Evolutionary conservation across 176 grass and related monocot genomes (phyloP), one percentile per base, ranked within the genome.

Genomic region (Rhipidocladum racemiflorum): DNA sequence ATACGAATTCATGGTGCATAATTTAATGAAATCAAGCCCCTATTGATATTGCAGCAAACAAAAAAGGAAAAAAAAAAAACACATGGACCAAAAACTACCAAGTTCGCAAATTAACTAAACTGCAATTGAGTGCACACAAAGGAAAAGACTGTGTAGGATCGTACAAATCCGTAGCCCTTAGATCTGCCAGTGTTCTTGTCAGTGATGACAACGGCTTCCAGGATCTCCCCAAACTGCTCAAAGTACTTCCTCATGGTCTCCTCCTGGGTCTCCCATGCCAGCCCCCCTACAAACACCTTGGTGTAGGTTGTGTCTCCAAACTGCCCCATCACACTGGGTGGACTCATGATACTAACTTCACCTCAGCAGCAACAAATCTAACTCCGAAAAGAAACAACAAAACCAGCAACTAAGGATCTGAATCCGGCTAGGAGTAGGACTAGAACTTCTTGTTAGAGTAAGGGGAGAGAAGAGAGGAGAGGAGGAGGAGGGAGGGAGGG

Each of bases 221-320:
- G 69, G 81, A 99, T 99, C 71, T 96, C 97, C 51, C 97, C 97
- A 82, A 99, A 99, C 85, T 99, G 97, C 76, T 99, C 97, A 57
- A 99, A 99, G 77, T 99, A 93, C 80, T 93, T 91, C 80, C 92
- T 87, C 97, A 99, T 91, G 82, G 91, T 95, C 60, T 99, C 97
- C 81, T 87, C 96, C 69, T 99, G 93, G 3, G 97, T 99, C 89
- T 99, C 93, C 97, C 97, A 99, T 5, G 97, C 97, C 68, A 99
- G 76, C 9, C 97, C 97, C 8, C 97, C 97, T 25, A 99, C 97
- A 65, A 99, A 99, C 74, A 99, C 89, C 80, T 96, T 99, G 72
- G 97, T 99, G 91, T 95, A 93, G 44, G 97, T 96, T 34, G 97
- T 99, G 83, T 99, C 97, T 50, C 97, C 97, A 67, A 99, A 99